These are phyloP conservation scores for Grosmannia clavigera DNA, from an alignment of 2,329 filamentous ascomycete genomes.

Conservation along the genomic window DNA sequence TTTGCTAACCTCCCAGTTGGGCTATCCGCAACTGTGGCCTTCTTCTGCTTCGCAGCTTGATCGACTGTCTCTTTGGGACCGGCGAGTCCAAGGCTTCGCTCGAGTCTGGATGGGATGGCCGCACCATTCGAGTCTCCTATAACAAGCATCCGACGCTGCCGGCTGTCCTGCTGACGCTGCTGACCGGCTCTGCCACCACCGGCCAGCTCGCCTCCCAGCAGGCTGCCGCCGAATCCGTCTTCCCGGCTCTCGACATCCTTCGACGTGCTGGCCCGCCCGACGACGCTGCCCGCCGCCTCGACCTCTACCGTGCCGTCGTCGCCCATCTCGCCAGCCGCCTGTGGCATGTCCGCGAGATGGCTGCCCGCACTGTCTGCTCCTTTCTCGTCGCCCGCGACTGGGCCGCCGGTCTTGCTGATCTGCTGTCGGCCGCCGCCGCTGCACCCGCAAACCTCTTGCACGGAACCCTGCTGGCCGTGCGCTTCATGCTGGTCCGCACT, in stretches of 20 bases:
- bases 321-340: slow-evolving; percentile 55
- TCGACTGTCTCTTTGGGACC: slow-evolving; percentile 66
- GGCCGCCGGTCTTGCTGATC: slow-evolving; percentile 26
- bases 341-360: slow-evolving; percentile 75
- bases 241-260: slow-evolving; percentile 72
- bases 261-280: slow-evolving; percentile 57
- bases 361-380: slow-evolving; percentile 58
- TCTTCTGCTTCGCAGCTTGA: slow-evolving; percentile 75
- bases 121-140: slow-evolving; percentile 54
- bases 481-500: slow-evolving; percentile 38
- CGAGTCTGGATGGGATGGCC: slow-evolving; percentile 52
- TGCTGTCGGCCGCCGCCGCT: slow-evolving; percentile 20
- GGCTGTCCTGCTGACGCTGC: slow-evolving; percentile 48
- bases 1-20: slow-evolving; percentile 44
- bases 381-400: slow-evolving; percentile 42
- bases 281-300: slow-evolving; percentile 27
- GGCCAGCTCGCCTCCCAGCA: slow-evolving; percentile 13
- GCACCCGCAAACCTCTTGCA: slow-evolving; percentile 41
- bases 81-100: slow-evolving; percentile 55
- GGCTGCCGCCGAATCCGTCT: slow-evolving; percentile 54
- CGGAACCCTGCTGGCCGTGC: slow-evolving; percentile 43
- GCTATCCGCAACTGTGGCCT: slow-evolving; percentile 88
- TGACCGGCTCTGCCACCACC: slow-evolving; percentile 23
- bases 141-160: slow-evolving; percentile 56
- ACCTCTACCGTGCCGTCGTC: slow-evolving; percentile 45